A percentile compares a stretch with the other conserved stretches of the same genome.
These are phyloP conservation scores for Malus asiatica DNA, from an alignment of 306 rosid genomes.

Conservation along the genomic window DNA sequence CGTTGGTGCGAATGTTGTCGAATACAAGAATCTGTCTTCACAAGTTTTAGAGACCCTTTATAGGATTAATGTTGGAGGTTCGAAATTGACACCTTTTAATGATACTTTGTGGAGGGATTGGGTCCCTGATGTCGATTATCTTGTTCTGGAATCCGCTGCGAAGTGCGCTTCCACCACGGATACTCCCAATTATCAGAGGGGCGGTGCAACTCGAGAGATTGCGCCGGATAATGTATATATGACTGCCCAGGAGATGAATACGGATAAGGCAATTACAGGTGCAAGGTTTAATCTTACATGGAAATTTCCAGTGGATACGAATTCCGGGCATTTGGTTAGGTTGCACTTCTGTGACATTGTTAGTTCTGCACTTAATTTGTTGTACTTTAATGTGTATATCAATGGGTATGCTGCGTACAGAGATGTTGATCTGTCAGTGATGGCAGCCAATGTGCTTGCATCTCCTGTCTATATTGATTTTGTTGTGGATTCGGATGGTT, in stretches of 20 bases:
- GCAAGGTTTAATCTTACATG: slow-evolving; percentile 75
- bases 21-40: slow-evolving; percentile 49
- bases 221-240: slow-evolving; percentile 82
- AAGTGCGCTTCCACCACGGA: slow-evolving; percentile 45
- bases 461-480: slow-evolving; percentile 77
- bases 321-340: slow-evolving; percentile 48
- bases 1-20: slow-evolving; percentile 39
- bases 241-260: slow-evolving; percentile 90
- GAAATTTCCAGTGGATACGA: slow-evolving; percentile 53
- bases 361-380: slow-evolving; percentile 51
- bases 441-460: slow-evolving; percentile 51
- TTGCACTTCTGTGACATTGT: slow-evolving; percentile 93
- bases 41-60: slow-evolving; percentile 65
- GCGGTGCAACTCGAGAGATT: slow-evolving; percentile 59
- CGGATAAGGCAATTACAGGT: slow-evolving; percentile 32
- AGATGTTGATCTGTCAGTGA: slow-evolving; percentile 74
- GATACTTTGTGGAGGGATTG: slow-evolving; percentile 95
- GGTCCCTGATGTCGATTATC: slow-evolving; percentile 76
- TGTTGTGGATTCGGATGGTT: slow-evolving; percentile 54
- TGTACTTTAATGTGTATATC: slow-evolving; percentile 78
- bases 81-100: slow-evolving; percentile 69
- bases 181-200: slow-evolving; percentile 58
- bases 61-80: slow-evolving; percentile 85
- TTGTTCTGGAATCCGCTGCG: slow-evolving; percentile 61
- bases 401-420: slow-evolving; percentile 61